phyloP scores from a whole-genome alignment of 345 rosid genomes.

The Microcos paniculata region DNA sequence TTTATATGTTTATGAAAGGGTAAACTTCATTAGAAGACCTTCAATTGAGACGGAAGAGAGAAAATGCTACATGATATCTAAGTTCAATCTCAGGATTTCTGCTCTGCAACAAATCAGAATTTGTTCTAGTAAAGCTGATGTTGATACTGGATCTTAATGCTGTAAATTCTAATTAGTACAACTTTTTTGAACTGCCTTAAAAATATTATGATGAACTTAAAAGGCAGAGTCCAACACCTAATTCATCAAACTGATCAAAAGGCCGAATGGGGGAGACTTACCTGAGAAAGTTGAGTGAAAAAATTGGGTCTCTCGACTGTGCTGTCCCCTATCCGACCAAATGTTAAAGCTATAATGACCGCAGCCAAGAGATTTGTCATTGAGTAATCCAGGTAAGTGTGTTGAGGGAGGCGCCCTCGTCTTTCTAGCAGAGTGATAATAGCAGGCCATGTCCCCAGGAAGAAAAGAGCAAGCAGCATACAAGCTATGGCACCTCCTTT shows the following conservation, averaged over 20 bases:
- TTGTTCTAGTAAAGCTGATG: not conserved
- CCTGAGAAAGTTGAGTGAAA: constrained; percentile 64
- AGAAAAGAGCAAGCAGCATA: constrained; percentile 68
- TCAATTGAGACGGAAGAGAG: not conserved
- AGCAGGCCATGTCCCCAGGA: constrained; percentile 92
- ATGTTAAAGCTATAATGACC: constrained; percentile 70
- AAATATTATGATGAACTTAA: not conserved
- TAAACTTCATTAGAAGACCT: not conserved
- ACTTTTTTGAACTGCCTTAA: not conserved
- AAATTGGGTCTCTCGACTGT: constrained; percentile 57
- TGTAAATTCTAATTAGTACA: not conserved
- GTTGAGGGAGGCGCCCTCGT: constrained; percentile 90
- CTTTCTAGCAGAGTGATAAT: constrained; percentile 72
- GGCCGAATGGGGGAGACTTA: not conserved
- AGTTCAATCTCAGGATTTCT: not conserved
- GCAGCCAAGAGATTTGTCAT: constrained; percentile 81
- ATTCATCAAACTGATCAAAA: not conserved
- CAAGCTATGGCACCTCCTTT: constrained; percentile 85
- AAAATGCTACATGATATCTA: not conserved
- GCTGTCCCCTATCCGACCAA: constrained; percentile 62
- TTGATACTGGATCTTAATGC: not conserved
- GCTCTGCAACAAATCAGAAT: no score
- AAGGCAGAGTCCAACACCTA: not conserved
- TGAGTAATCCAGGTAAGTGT: constrained; percentile 83
- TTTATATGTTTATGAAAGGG: not conserved